Conservation (phyloP, 2,329 filamentous ascomycete species). For the Ustilaginoidea virens region DNA sequence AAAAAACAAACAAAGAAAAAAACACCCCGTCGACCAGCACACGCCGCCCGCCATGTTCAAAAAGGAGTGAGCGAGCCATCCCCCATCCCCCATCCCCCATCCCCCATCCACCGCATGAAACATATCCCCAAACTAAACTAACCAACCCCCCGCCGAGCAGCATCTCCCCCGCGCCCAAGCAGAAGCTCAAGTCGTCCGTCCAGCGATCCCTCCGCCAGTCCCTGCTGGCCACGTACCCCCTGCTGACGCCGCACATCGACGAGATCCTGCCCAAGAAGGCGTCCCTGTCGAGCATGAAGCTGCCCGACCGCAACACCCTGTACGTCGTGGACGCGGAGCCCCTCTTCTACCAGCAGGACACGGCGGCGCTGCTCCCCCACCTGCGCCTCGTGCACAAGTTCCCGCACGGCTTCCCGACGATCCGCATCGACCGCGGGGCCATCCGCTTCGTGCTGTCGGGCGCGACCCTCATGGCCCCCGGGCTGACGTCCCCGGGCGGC, state of each 20-base stretch:
- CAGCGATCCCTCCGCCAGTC: slow-evolving; percentile 76
- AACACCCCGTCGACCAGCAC: too few relatives aligned
- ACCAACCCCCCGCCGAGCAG: too few relatives aligned
- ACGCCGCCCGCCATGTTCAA: slow-evolving; percentile 84
- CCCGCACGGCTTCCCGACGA: slow-evolving; percentile 64
- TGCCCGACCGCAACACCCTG: slow-evolving; percentile 78
- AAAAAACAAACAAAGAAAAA: too few relatives aligned
- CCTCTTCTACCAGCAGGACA: slow-evolving; percentile 81
- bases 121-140: slow-evolving; percentile 1
- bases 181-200: slow-evolving; percentile 94
- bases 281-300: slow-evolving; percentile 78
- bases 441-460: slow-evolving; percentile 93
- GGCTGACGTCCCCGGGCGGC: slow-evolving; percentile 72
- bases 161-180: slow-evolving; percentile 64
- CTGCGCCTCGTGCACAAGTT: slow-evolving; percentile 81
- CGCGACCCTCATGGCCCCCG: slow-evolving; percentile 91
- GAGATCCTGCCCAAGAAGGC: slow-evolving; percentile 91
- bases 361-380: slow-evolving; percentile 50
- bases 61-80: slow-evolving; percentile 53
- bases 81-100: background rate
- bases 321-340: slow-evolving; percentile 68
- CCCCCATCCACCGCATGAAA: background rate
- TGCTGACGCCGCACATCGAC: slow-evolving; percentile 77
- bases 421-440: slow-evolving; percentile 87
- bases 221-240: slow-evolving; percentile 71